Conservation (phyloP, 768 basidiomycete species). For the Suillus luteus region DNA sequence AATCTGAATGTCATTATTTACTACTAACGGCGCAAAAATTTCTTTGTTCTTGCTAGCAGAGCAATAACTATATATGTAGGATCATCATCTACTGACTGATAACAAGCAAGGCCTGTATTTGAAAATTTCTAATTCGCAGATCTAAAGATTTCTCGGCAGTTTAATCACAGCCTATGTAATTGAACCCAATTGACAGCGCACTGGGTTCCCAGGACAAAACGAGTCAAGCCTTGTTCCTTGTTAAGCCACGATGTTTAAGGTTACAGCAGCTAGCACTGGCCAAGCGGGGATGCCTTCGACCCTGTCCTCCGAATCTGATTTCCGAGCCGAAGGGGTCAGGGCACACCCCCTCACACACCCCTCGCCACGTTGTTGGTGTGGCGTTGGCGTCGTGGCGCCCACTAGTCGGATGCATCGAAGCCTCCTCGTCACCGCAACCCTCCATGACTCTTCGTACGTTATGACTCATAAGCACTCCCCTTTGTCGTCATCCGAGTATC, state of each 20-base stretch:
- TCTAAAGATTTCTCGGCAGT: constrained; percentile 2
- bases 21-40: not conserved
- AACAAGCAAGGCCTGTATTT: not conserved
- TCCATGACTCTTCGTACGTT: not conserved
- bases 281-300: constrained; percentile 6
- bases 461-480: not conserved
- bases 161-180: constrained; percentile 1
- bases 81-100: not conserved
- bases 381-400: not conserved
- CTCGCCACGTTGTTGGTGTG: not conserved
- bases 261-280: not conserved
- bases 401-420: not conserved
- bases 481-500: not conserved
- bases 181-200: constrained; percentile 2
- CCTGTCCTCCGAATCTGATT: not conserved
- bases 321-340: not conserved
- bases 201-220: not conserved
- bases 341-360: not conserved
- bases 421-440: not conserved
- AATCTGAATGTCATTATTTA: not conserved
- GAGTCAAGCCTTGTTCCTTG: not conserved
- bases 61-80: not conserved
- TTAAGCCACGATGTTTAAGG: not conserved
- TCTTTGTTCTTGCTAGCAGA: constrained; percentile 1
- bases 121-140: constrained; percentile 2